Conservation (phyloP, 2,329 filamentous ascomycete genomes). For the Lachnum nothofagi region DNA sequence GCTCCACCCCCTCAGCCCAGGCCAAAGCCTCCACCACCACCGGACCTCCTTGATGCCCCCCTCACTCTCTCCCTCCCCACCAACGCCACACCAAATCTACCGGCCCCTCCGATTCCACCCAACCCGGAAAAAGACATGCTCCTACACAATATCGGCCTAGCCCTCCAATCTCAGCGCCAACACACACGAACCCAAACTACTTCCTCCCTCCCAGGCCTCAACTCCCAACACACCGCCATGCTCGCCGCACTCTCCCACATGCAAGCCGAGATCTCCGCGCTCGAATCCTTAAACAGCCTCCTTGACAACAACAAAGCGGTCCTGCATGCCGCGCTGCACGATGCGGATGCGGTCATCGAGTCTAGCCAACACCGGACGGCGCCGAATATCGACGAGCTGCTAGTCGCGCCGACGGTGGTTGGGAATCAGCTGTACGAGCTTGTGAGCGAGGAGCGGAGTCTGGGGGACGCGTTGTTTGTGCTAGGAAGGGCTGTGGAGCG, state of each 20-base stretch:
- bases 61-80: constrained; percentile 47
- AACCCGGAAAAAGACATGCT: constrained; percentile 94
- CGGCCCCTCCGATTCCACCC: constrained; percentile 81
- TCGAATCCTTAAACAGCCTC: constrained; percentile 65
- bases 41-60: constrained; percentile 52
- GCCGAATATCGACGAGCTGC: constrained; percentile 79
- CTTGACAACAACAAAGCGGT: constrained; percentile 74
- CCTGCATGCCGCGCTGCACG: constrained; percentile 68
- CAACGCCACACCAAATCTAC: constrained; percentile 40
- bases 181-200: constrained; percentile 66
- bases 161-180: constrained; percentile 64
- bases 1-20: constrained; percentile 34
- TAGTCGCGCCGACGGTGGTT: constrained; percentile 91
- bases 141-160: constrained; percentile 67
- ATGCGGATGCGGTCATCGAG: constrained; percentile 73
- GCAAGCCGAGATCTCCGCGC: constrained; percentile 65
- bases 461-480: constrained; percentile 82
- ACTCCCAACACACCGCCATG: constrained; percentile 75
- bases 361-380: constrained; percentile 63
- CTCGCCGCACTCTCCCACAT: constrained; percentile 62
- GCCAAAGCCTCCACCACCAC: constrained; percentile 32
- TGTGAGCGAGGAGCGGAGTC: constrained; percentile 80
- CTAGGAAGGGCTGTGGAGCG: constrained; percentile 69
- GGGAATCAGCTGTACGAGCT: constrained; percentile 87
- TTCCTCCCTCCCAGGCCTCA: constrained; percentile 67